Base-by-base conservation (phyloP, 352 stramenopile genomes). In the Phytophthora aleatoria region DNA sequence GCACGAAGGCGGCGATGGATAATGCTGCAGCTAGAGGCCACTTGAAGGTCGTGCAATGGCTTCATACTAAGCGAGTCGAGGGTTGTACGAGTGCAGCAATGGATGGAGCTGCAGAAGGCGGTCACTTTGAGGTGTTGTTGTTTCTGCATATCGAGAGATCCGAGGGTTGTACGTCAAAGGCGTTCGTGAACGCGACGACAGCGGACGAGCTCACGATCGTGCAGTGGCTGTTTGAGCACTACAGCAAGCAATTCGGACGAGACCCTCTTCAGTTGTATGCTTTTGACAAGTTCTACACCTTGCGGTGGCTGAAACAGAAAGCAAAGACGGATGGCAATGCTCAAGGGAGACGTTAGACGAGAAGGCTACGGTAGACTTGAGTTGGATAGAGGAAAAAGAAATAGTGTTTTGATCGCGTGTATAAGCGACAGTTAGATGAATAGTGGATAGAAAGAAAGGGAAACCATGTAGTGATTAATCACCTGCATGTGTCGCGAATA, bases 61-160 rank as follows among this genome's bases (percentile, higher is more conserved):
- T 81, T 31, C 67, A 73, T 41, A 31, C 39, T 5, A 66, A 74
- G 42, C 56, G 69, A 38, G 56, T 1, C 7, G 73, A 81, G 33
- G 73, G 73, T 2, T 81, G 73, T 15, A 74, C 65, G 10, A 47
- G 58, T 1, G 56, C 43, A 39, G 73, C 73, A 8, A n/a, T 78
- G 57, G 67, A 78, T 44, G 53, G 57, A 48, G 66, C 70, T 2
- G 66, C 66, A 5, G 39, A 38, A 5, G 57, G 59, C 3, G 70
- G 66, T 11, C 70, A 75, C 38, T 79, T 79, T 6, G 63, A 82
- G 24, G 50, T 85, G 15, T 33, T 85, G 50, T 52, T 71, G 50
- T 76, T 74, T 65, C 64, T 81, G 13, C 61, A 61, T 26, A 50
- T 47, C 1, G 53, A 71, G 30, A 54, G 66, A 1, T 47, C 26